phyloP scores from a whole-genome alignment of 1,139 yeast genomes.

The Hemisphaericaspora xylofermentans region DNA sequence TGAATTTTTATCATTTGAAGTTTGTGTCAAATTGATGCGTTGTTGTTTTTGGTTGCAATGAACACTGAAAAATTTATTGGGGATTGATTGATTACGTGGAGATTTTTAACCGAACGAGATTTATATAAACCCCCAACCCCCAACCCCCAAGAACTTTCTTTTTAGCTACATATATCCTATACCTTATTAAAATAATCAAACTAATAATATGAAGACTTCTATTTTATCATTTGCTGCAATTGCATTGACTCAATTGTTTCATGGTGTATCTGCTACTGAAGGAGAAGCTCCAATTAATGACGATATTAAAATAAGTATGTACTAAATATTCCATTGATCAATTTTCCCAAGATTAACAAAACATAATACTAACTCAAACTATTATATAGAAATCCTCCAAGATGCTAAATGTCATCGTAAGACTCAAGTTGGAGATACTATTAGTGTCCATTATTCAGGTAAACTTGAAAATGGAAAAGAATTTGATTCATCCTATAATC shows the following conservation, averaged over 20 bases:
- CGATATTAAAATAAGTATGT: slow-evolving; percentile 32
- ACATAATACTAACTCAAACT: not conserved
- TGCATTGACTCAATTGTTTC: slow-evolving; percentile 9
- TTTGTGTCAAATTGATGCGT: no score
- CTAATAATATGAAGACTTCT: slow-evolving; percentile 12
- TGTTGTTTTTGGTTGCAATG: not conserved
- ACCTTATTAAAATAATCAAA: not conserved
- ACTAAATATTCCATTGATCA: not conserved
- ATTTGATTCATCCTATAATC: slow-evolving; percentile 70
- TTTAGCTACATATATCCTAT: not conserved
- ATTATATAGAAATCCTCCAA: slow-evolving; percentile 22
- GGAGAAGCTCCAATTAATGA: slow-evolving; percentile 14
- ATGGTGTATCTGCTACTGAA: slow-evolving; percentile 4
- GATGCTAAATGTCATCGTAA: slow-evolving; percentile 54
- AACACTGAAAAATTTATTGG: not conserved
- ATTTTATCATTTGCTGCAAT: slow-evolving; percentile 8
- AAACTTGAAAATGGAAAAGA: slow-evolving; percentile 62
- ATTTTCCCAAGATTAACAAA: not conserved
- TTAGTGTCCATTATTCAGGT: slow-evolving; percentile 78
- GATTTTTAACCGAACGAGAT: no score
- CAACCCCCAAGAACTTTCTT: no score
- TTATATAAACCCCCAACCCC: no score
- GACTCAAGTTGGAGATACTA: slow-evolving; percentile 61
- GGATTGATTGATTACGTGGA: not conserved
- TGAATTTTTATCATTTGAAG: no score